Evolutionary conservation across 208 protist species (phyloP), one percentile per base, ranked within the genome.

Genomic region (Tritrichomonas musculus): DNA sequence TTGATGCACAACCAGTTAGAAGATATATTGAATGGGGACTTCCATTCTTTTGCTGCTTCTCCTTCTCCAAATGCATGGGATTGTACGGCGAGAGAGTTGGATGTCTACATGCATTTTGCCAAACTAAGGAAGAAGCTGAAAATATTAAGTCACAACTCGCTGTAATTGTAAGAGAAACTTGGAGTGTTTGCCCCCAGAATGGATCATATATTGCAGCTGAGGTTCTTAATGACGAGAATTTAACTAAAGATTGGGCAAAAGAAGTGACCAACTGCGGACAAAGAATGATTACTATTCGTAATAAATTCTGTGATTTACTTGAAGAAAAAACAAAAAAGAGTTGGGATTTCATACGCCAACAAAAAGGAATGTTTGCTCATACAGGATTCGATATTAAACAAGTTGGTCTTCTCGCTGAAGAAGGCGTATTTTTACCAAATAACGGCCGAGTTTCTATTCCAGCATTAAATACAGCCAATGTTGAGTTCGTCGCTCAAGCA

Each of bases 1-100:
- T 94, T 11, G 98, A 99, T 95, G 97, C 97, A 0, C 0, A 0
- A n/a, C 17, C 50, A 27, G 39, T 92, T 64, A 30, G 88, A 11
- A 53, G 53, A 17, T 92, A 53, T 92, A n/a, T 27, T 17, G 36
- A 69, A 4, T 14, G 3, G 25, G 93, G 93, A 60, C 25, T 30
- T 22, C 33, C 39, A 13, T 64, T 92, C 20, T 49, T 93, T 25
- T 30, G 82, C 36, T 30, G 41, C 49, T 92, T 93, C 57, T 93
- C 92, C 49, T 94, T 93, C 60, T 65, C 93, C 8, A 94, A 94
- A 69, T 93, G 77, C 69, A 84, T 94, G 49, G 93, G 93, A 36
- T 72, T 94, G 0, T 94, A 94, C 69, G 75, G 92, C 49, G 93
- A 94, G 49, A 47, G 93, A 44, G 65, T 73, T 13, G 93, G 93